phyloP scores from a whole-genome alignment of 202 grass and related monocot species.

The Setaria viridis region DNA sequence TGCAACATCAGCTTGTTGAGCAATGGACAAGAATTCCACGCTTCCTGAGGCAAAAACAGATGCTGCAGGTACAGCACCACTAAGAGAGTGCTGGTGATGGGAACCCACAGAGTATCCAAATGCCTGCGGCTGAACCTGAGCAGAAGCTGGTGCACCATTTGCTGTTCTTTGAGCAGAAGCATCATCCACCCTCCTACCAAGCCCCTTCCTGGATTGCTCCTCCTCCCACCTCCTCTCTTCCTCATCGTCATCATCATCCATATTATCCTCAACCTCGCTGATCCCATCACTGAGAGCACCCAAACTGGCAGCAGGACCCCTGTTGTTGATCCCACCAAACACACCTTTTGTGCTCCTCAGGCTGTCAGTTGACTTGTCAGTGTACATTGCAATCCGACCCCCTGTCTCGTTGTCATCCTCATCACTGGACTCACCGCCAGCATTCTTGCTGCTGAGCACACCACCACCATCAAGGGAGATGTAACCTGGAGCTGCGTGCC shows the following conservation, averaged over 20 bases:
- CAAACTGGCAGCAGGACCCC: constrained; percentile 52
- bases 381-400: constrained; percentile 76
- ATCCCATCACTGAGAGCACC: constrained; percentile 47
- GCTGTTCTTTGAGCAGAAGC: constrained; percentile 56
- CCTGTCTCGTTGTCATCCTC: constrained; percentile 81
- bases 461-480: constrained; percentile 86
- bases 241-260: constrained; percentile 74
- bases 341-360: constrained; percentile 61
- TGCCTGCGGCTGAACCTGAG: constrained; percentile 58
- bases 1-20: constrained; percentile 88
- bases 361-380: constrained; percentile 45
- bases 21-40: constrained; percentile 70
- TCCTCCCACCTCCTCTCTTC: constrained; percentile 99
- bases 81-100: constrained; percentile 48
- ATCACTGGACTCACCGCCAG: constrained; percentile 71
- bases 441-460: constrained; percentile 69
- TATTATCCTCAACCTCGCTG: constrained; percentile 49
- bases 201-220: constrained; percentile 85
- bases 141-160: constrained; percentile 45
- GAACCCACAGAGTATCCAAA: constrained; percentile 42
- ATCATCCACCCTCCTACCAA: constrained; percentile 76
- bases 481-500: constrained; percentile 75
- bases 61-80: constrained; percentile 30
- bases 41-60: constrained; percentile 64
- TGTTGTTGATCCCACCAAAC: constrained; percentile 56